These are phyloP conservation scores for Nigrospora sphaerica DNA, from an alignment of 2,329 filamentous ascomycete species.

Conservation along the genomic window DNA sequence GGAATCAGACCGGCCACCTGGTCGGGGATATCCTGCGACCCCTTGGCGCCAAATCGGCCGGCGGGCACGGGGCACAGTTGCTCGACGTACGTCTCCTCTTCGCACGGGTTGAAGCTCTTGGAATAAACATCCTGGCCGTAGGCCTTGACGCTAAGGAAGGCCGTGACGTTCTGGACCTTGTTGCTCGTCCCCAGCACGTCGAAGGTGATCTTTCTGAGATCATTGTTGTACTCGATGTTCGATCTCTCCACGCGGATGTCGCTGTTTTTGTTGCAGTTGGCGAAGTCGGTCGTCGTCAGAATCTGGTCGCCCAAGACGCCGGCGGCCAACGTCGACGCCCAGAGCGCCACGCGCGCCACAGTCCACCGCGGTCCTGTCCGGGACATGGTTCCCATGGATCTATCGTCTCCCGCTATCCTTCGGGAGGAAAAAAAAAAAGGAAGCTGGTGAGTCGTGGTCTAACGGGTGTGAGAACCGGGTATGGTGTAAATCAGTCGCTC, in stretches of 20 bases:
- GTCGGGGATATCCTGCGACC: slow-evolving; percentile 63
- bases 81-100: slow-evolving; percentile 54
- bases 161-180: slow-evolving; percentile 72
- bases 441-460: no score
- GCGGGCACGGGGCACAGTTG: slow-evolving; percentile 80
- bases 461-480: no score
- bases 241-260: slow-evolving; percentile 65
- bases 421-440: no score
- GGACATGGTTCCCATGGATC: slow-evolving; percentile 12
- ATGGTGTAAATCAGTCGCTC: no score
- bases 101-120: slow-evolving; percentile 79
- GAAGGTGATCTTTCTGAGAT: slow-evolving; percentile 67
- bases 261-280: slow-evolving; percentile 56
- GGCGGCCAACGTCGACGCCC: slow-evolving; percentile 28
- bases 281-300: slow-evolving; percentile 75
- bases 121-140: slow-evolving; percentile 79
- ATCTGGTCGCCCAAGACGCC: slow-evolving; percentile 60
- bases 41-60: slow-evolving; percentile 66
- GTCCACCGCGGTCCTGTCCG: slow-evolving; percentile 18
- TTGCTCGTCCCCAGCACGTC: slow-evolving; percentile 73
- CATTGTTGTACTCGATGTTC: slow-evolving; percentile 72
- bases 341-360: slow-evolving; percentile 19
- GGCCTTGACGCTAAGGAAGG: slow-evolving; percentile 67
- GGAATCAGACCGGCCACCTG: slow-evolving; percentile 72
- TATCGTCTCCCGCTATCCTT: no score